A percentile compares a stretch with the other conserved stretches of the same genome.
Conservation (phyloP, 139 green algal genomes). For the Chlamydomonas sphaeroides region DNA sequence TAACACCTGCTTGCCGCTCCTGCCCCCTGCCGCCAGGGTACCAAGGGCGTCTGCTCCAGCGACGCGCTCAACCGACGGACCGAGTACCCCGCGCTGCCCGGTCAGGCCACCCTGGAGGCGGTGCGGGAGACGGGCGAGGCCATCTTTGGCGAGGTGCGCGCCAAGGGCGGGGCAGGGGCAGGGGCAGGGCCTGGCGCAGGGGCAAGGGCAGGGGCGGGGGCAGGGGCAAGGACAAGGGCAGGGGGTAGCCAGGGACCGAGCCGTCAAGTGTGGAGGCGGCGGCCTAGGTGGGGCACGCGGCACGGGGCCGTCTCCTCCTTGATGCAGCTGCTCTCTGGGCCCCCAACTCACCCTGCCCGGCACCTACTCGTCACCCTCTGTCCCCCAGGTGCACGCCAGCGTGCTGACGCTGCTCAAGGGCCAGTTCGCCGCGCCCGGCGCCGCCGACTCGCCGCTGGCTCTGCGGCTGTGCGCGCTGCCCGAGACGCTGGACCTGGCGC, state of each 20-base stretch:
- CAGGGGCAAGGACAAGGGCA: no score
- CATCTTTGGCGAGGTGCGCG: conserved; percentile 61
- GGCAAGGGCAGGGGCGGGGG: no score
- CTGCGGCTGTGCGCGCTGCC: conserved; percentile 34
- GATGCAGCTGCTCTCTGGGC: no score
- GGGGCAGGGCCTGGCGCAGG: not conserved
- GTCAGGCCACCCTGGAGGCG: conserved; percentile 53
- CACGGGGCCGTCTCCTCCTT: no score
- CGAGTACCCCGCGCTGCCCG: conserved; percentile 52
- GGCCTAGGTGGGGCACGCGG: no score
- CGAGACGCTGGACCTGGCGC: conserved; percentile 44
- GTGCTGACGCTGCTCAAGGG: conserved; percentile 56
- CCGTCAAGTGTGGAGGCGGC: no score
- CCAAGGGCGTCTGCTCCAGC: conserved; percentile 69
- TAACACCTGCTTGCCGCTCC: no score
- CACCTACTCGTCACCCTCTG: not conserved
- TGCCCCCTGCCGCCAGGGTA: conserved; percentile 33
- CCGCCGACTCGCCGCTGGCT: conserved; percentile 15
- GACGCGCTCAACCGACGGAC: conserved; percentile 60
- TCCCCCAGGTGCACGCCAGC: conserved; percentile 51
- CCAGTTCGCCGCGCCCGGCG: conserved; percentile 23
- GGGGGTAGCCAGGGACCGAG: no score
- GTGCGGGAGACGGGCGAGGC: conserved; percentile 51
- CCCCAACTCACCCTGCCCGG: not conserved
- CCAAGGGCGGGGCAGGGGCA: not conserved